Evolutionary conservation across 768 basidiomycete genomes (phyloP), one percentile per base, ranked within the genome.

Genomic region (Pleurotus sapidus): DNA sequence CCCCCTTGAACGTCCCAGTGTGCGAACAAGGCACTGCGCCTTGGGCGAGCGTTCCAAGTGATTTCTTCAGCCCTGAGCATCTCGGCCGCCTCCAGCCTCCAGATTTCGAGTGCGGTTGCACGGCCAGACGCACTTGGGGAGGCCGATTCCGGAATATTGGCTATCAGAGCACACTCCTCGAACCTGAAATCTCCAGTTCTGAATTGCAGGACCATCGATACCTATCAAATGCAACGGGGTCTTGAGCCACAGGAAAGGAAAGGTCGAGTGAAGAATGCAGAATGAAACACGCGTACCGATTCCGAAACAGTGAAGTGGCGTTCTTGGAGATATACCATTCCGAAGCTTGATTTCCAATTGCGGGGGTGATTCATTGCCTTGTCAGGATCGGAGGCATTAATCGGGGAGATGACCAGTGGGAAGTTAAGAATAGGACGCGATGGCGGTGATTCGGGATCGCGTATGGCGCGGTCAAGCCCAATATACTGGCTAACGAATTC

Each of bases 401-500:
- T 54, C 18, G 37, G 51, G 25, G 51, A n/a, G 17, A 54, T 39
- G 12, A 54, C 15, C 4, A 42, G 23, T 14, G 51, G 51, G 39
- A 8, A 53, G 15, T 15, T 40, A 18, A 42, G 37, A 12, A 54
- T 54, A 23, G 51, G 51, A 9, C 11, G 39, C 15, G 40, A 9
- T 11, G 11, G 27, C 9, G 49, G 27, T 9, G 51, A 30, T 34
- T 39, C 18, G 20, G 14, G 34, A 14, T 42, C 20, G 39, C 18
- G 18, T 12, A 42, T 18, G 15, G 51, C 51, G 9, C 37, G 51
- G n/a, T 54, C 51, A 24, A 54, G 51, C 18, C 51, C 51, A 42
- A 54, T 30, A 39, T 54, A 54, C 25, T 54, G 51, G 24, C 51
- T 54, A 39, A 54, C 51, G 15, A 54, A n/a, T 39, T 54, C 51